Conservation (phyloP, 306 rosid genomes). For the Casuarina glauca region DNA sequence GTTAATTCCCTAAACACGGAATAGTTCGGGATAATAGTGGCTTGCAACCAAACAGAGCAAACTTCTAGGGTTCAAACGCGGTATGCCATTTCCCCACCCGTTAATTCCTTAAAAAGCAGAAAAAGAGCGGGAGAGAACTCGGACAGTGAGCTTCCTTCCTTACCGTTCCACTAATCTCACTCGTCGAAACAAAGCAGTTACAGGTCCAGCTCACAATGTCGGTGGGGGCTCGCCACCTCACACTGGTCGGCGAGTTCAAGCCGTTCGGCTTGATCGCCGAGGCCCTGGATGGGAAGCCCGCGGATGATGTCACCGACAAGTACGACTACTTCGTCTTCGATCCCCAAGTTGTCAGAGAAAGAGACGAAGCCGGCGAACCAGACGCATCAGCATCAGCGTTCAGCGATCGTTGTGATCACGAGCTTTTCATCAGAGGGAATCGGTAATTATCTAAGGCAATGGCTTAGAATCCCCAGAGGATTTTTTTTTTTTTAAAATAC, state of each 20-base stretch:
- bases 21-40: neutral
- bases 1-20: neutral
- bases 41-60: neutral
- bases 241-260: slow-evolving; percentile 92
- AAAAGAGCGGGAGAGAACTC: slow-evolving; percentile 35
- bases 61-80: neutral
- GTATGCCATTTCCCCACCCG: neutral
- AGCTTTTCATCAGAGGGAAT: slow-evolving; percentile 79
- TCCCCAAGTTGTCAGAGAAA: slow-evolving; percentile 60
- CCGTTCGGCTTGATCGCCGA: slow-evolving; percentile 94
- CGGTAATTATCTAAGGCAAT: slow-evolving; percentile 41
- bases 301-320: slow-evolving; percentile 54
- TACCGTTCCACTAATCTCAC: slow-evolving; percentile 1
- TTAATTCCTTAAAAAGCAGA: neutral
- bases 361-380: slow-evolving; percentile 55
- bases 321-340: slow-evolving; percentile 88
- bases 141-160: neutral
- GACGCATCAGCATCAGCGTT: slow-evolving; percentile 51
- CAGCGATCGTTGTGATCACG: slow-evolving; percentile 70
- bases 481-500: neutral
- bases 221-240: slow-evolving; percentile 58
- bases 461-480: neutral
- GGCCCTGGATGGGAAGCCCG: slow-evolving; percentile 81
- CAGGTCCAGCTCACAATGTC: slow-evolving; percentile 41
- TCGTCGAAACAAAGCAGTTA: neutral